Conservation (phyloP, 257 asterid species). For the Solanum rostratum region DNA sequence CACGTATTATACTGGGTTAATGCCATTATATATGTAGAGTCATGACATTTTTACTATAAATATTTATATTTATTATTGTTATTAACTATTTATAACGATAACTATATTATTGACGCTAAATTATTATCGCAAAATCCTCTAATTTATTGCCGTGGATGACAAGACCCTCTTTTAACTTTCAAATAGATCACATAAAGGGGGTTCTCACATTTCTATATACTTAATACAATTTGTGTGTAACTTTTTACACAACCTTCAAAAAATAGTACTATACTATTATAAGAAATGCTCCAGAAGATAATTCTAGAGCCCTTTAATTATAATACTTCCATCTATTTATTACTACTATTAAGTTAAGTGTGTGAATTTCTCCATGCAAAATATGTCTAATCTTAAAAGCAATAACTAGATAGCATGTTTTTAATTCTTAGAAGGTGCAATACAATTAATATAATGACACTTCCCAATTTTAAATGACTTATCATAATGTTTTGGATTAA, state of each 20-base stretch:
- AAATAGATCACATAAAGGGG: not conserved
- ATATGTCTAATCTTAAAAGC: not conserved
- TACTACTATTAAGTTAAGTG: not conserved
- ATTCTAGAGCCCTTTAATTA: not conserved
- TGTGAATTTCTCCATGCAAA: not conserved
- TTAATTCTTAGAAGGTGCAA: not conserved
- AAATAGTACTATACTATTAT: not conserved
- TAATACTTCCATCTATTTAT: not conserved
- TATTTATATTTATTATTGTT: no score
- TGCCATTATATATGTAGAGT: not conserved
- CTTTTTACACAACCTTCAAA: not conserved
- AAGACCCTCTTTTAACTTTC: not conserved
- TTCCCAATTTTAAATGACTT: not conserved
- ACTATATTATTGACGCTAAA: not conserved
- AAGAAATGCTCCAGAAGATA: not conserved
- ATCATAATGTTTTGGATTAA: not conserved
- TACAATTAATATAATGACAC: not conserved
- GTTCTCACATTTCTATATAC: not conserved
- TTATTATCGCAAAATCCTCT: not conserved
- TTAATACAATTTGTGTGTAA: not conserved
- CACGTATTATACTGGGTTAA: not conserved
- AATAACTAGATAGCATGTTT: not conserved
- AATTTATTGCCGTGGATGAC: not conserved
- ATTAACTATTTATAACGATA: no score
- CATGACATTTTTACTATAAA: no score